Evolutionary conservation across 306 rosid genomes (phyloP).

Genomic region (Cucurbita ficifolia): DNA sequence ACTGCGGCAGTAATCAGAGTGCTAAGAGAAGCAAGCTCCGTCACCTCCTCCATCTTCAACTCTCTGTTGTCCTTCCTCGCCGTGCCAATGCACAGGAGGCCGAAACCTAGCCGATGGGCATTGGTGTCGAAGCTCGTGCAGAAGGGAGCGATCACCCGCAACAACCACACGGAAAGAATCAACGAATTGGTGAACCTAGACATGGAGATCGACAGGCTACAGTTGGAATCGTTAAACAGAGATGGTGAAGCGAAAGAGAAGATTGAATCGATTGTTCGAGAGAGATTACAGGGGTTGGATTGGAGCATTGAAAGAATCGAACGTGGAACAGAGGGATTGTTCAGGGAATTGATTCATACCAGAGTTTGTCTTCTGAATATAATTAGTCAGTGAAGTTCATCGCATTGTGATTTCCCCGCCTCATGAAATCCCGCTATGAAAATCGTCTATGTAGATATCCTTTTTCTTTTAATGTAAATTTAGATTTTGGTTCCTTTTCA

Average conservation of each 20-base stretch:
- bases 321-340: slow-evolving; percentile 42
- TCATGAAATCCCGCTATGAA: neutral
- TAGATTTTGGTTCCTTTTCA: too few species aligned
- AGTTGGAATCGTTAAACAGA: slow-evolving; percentile 8
- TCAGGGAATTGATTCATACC: slow-evolving; percentile 47
- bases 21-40: slow-evolving; percentile 41
- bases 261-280: slow-evolving; percentile 24
- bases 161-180: neutral
- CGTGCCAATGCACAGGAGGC: slow-evolving; percentile 34
- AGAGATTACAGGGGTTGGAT: slow-evolving; percentile 32
- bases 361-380: slow-evolving; percentile 49
- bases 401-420: neutral
- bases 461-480: too few species aligned
- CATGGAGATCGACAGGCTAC: slow-evolving; percentile 26
- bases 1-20: slow-evolving; percentile 34
- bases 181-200: slow-evolving; percentile 52
- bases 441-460: neutral
- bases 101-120: slow-evolving; percentile 45
- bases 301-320: slow-evolving; percentile 32
- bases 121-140: slow-evolving; percentile 40
- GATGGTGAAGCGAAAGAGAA: slow-evolving; percentile 22
- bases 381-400: slow-evolving; percentile 23
- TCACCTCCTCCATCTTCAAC: slow-evolving; percentile 31
- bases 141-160: slow-evolving; percentile 9
- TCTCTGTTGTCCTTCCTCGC: slow-evolving; percentile 20